Base-by-base conservation (phyloP, 805 yeast genomes). In the Alloascoidea africana region DNA sequence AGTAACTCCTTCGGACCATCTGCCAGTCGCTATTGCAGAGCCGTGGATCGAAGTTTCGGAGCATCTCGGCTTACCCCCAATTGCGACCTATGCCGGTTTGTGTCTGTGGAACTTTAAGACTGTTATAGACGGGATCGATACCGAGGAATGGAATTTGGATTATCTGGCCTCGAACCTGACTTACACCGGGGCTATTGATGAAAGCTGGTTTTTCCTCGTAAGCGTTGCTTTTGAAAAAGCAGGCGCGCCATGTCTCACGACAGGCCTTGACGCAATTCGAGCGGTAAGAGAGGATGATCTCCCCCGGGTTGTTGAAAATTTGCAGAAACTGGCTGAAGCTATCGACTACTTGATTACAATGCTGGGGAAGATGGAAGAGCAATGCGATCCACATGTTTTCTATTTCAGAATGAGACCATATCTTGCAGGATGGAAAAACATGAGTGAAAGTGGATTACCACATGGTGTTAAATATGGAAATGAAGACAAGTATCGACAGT, bases 311-410 rank as follows among this genome's bases (percentile, higher is more conserved):
- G 60, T 63, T 5, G 51, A 46, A 27, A 54, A 64, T 34, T 59
- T 87, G 37, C 82, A 82, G 51, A 54, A 50, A 27, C 56, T 87
- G 39, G 94, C 95, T 1, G 82, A 78, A 53, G 58, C 69, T 32
- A 78, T 87, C 38, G 94, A 83, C 51, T 60, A 64, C 41, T 60
- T 89, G 45, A 91, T 86, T 11, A 63, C 78, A 2, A 68, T 82
- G 1, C 59, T 89, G 46, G 72, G 77, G 71, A 68, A 70, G 47
- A 81, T 87, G 91, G 86, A 82, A 50, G 94, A 87, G 46, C 80
- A 80, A 80, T 84, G 96, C 56, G 95, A 86, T 51, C 96, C 97
- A 2, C 93, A 85, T 52, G 76, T 81, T 3, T 87, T 89, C 54
- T 87, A 83, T 56, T 82, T 70, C 61, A 70, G 89, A 42, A 68